phyloP scores from a whole-genome alignment of 257 asterid genomes.

The Nicotiana tabacum region DNA sequence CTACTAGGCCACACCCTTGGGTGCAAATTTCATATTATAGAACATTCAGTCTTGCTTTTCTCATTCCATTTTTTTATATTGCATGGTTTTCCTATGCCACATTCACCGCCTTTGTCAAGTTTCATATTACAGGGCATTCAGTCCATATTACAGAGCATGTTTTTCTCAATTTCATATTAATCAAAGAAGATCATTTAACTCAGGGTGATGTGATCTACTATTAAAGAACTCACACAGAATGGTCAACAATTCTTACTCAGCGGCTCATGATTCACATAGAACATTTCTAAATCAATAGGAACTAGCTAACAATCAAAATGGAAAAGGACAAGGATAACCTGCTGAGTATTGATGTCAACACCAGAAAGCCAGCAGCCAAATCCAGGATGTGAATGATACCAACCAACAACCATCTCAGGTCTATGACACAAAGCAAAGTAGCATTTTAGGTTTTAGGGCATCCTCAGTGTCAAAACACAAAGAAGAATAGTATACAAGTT shows the following conservation, averaged over 20 bases:
- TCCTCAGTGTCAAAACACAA: background rate
- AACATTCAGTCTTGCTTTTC: background rate
- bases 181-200: background rate
- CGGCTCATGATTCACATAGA: background rate
- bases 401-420: conserved; percentile 99
- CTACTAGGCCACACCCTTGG: no score
- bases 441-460: background rate
- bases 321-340: conserved; percentile 35
- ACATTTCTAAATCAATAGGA: background rate
- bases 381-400: conserved; percentile 99
- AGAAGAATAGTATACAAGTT: background rate
- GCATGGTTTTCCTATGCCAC: no score
- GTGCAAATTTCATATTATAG: background rate
- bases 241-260: background rate
- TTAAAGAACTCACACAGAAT: background rate
- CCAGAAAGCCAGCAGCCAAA: conserved; percentile 99
- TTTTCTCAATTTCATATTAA: background rate
- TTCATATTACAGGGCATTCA: no score
- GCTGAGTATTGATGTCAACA: conserved; percentile 93
- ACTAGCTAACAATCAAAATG: background rate
- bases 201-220: background rate
- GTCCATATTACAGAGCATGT: background rate
- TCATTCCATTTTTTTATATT: background rate
- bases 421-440: conserved; percentile 34
- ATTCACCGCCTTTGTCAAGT: no score